phyloP scores from a whole-genome alignment of 108 stramenopile genomes.

The Nitzschia sp. region DNA sequence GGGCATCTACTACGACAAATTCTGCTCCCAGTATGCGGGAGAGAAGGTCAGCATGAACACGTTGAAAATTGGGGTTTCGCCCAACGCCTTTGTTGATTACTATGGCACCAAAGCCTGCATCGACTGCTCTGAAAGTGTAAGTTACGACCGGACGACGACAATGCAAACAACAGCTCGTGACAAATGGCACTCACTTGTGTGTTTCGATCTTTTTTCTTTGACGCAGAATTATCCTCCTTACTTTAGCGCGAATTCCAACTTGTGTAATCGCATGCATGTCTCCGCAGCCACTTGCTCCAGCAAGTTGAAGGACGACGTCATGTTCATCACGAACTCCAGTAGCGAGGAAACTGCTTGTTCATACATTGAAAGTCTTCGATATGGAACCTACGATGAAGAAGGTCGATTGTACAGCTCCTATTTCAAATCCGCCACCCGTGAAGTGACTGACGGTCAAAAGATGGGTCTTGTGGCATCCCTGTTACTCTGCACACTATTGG shows the following conservation, averaged over 20 bases:
- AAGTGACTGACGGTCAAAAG: constrained; percentile 44
- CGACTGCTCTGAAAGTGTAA: constrained; percentile 52
- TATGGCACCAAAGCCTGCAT: constrained; percentile 34
- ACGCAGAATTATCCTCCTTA: constrained; percentile 47
- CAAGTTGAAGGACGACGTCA: constrained; percentile 22
- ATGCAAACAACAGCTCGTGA: not conserved
- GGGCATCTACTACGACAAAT: constrained; percentile 60
- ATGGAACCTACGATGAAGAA: constrained; percentile 54
- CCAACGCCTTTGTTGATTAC: constrained; percentile 40
- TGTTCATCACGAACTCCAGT: constrained; percentile 18
- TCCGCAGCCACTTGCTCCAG: constrained; percentile 36
- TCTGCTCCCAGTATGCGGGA: constrained; percentile 58
- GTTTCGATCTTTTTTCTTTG: constrained; percentile 11
- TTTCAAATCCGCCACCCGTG: constrained; percentile 8
- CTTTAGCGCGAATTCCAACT: constrained; percentile 42
- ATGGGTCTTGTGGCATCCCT: constrained; percentile 21
- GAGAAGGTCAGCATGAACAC: constrained; percentile 45
- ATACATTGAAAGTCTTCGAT: constrained; percentile 55
- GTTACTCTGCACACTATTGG: constrained; percentile 33
- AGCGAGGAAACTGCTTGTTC: constrained; percentile 27
- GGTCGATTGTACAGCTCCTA: constrained; percentile 34
- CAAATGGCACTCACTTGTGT: not conserved
- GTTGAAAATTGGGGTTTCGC: constrained; percentile 42
- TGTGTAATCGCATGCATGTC: constrained; percentile 57
- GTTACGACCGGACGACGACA: constrained; percentile 2